phyloP scores from a whole-genome alignment of 148 eudicot genomes.

The Chenopodium formosanum region DNA sequence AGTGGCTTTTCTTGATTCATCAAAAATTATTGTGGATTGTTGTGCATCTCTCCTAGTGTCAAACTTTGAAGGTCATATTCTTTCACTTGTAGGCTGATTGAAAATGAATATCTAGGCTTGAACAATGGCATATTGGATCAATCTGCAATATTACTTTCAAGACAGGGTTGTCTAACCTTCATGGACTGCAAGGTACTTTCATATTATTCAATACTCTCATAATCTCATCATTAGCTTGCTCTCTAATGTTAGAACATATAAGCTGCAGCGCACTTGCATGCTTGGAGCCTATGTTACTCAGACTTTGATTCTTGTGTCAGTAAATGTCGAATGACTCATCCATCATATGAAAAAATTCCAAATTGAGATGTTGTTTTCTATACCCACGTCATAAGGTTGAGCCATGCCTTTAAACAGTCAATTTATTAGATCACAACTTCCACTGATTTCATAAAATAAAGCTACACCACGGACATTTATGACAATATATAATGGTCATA shows the following conservation, averaged over 20 bases:
- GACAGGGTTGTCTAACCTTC: conserved; percentile 79
- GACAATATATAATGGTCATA: no score
- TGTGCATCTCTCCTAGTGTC: conserved; percentile 9
- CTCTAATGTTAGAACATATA: background rate
- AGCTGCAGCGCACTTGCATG: background rate
- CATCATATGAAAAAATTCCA: background rate
- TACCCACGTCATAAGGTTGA: background rate
- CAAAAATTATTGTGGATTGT: background rate
- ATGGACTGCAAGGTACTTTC: conserved; percentile 94
- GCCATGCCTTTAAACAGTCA: background rate
- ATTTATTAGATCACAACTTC: no score
- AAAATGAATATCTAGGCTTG: conserved; percentile 89
- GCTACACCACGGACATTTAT: no score
- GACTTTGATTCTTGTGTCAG: background rate
- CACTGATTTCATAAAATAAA: no score
- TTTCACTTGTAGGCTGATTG: conserved; percentile 66
- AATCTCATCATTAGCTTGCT: background rate
- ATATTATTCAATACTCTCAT: background rate
- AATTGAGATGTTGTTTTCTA: background rate
- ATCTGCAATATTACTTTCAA: conserved; percentile 88
- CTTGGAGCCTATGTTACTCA: background rate
- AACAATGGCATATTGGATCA: conserved; percentile 98
- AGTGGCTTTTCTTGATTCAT: background rate
- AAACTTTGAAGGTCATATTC: background rate
- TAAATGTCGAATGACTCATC: background rate